Base-by-base conservation (phyloP, 768 basidiomycete species). In the Tulasnella calospora region DNA sequence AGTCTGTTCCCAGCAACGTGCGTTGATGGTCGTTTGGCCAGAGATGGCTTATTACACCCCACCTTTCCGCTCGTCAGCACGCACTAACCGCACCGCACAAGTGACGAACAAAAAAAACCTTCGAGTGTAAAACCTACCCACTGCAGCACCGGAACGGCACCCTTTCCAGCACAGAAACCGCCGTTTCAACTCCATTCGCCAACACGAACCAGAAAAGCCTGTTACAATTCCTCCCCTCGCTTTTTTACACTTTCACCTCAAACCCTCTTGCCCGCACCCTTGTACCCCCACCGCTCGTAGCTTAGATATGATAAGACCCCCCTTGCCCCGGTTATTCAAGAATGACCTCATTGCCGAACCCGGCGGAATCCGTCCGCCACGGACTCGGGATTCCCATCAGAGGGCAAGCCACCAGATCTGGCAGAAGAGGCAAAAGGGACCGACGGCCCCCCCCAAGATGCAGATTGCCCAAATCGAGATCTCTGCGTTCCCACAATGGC, bases 401-500 rank as follows among this genome's bases (percentile, higher is more conserved):
- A 19, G 21, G 5, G 47, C 47, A 51, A 51, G 47, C 47, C 47
- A 51, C 47, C 61, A 67, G 61, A 67, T 67, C 61, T 67, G 61
- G 55, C 55, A 30, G 55, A 30, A 23, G 33, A 67, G 27, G 57
- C 47, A 19, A 67, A 67, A 67, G 61, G 61, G 61, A 67, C 61
- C 61, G 61, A 67, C 61, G 61, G 1, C 3, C 10, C 38, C 10
- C 61, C 15, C 41, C 55, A 30, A 57, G 55, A 67, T 67, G 61
- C 61, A 67, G 61, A 67, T 67, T 67, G 61, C 61, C 61, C 61
- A 67, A 33, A 67, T 67, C 61, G 61, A 30, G 61, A 67, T 67
- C 57, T n/a, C 27, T n/a, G 13, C 9, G 1, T 67, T 67, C 61
- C 61, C 61, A 67, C 61, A 30, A 57, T 13, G 10, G 6, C 33